Conservation (phyloP, 1,284 basidiomycete genomes). For the Ganoderma meredithae region DNA sequence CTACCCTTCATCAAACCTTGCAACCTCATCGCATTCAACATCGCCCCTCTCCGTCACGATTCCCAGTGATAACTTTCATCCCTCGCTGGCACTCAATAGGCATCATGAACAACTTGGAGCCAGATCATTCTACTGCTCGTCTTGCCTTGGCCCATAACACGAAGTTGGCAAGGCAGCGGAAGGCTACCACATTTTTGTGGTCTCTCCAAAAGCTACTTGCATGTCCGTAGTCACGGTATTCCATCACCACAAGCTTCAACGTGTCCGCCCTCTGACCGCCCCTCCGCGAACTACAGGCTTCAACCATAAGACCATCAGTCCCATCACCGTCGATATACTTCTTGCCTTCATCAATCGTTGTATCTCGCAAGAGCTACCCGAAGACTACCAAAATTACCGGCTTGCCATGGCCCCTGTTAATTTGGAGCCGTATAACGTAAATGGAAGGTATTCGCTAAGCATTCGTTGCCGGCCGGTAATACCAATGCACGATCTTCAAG, state of each 20-base stretch:
- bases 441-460: not conserved
- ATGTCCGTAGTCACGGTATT: not conserved
- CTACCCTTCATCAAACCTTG: too few relatives aligned
- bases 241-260: not conserved
- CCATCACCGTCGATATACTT: not conserved
- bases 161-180: not conserved
- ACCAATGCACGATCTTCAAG: not conserved
- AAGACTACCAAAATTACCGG: not conserved
- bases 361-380: not conserved
- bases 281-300: not conserved
- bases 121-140: too few relatives aligned
- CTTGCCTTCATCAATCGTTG: not conserved
- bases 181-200: not conserved
- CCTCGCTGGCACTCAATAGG: too few relatives aligned
- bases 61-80: too few relatives aligned
- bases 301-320: not conserved
- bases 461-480: not conserved
- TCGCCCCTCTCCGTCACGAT: not conserved
- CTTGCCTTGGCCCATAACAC: not conserved
- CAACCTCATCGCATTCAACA: too few relatives aligned
- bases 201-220: not conserved
- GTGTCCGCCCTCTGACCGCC: not conserved
- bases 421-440: not conserved
- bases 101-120: too few relatives aligned
- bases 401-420: not conserved